phyloP scores from a whole-genome alignment of 208 protist genomes.

The Angomonas desouzai region DNA sequence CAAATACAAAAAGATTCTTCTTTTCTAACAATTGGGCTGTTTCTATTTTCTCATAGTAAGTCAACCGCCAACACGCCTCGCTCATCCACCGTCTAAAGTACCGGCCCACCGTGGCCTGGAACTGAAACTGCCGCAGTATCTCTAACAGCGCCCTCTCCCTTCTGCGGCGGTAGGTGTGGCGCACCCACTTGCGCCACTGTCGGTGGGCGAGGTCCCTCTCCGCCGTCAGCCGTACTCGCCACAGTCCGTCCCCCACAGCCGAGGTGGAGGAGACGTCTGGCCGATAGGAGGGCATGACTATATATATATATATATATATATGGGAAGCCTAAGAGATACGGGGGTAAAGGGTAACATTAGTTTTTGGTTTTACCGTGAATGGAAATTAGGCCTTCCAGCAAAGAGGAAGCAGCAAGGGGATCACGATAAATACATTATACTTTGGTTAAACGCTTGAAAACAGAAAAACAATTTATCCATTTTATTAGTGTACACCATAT shows the following conservation, averaged over 20 bases:
- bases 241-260: not conserved
- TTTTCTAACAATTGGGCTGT: not conserved
- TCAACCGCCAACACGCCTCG: not conserved
- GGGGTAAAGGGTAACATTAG: no score
- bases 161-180: not conserved
- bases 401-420: no score
- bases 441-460: no score
- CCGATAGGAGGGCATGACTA: no score
- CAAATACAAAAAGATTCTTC: not conserved
- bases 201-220: not conserved
- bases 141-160: not conserved
- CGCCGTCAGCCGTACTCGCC: not conserved
- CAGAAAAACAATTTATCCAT: no score
- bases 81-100: not conserved
- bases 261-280: no score
- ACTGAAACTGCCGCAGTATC: not conserved
- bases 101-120: not conserved
- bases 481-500: not conserved
- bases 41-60: not conserved
- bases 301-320: no score
- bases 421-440: no score
- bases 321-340: no score
- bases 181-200: not conserved
- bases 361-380: no score
- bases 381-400: no score